Evolutionary conservation across 345 rosid species (phyloP), one percentile per base, ranked within the genome.

Genomic region (Salix caprea): DNA sequence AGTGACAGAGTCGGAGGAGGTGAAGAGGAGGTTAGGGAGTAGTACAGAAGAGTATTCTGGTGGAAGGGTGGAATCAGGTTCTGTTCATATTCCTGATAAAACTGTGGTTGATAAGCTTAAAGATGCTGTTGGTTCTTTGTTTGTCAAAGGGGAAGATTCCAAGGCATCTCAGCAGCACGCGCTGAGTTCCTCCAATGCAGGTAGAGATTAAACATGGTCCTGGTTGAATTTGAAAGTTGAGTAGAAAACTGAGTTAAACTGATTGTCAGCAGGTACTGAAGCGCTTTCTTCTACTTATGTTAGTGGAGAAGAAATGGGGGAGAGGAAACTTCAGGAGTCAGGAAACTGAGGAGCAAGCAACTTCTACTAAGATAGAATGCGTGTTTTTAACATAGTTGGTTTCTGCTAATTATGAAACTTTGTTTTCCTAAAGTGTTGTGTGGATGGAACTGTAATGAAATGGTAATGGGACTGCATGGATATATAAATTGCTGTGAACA

Each of bases 1-100:
- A 24, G 88, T 89, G 72, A 88, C 86, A 0, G 96, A 89, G 50
- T 88, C 98, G 0, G 89, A 84, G 80, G 89, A 89, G 82, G 93
- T 85, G 70, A 83, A 74, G 71, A 76, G 78, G 74, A 77, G 78
- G 34, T 65, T 91, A 73, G 91, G 91, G 15, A 48, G 79, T 21
- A 40, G 4, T 40, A 1, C 18, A 1, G 86, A 81, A 16, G 85
- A 70, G 74, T 58, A 50, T 24, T 61, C 79, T 2, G 78, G 23
- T 8, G 84, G 65, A 26, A 75, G 70, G 50, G 77, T 62, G 46
- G 74, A 69, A 3, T 58, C 82, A 4, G 72, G 68, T 12, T 74
- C 69, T 32, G 85, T 70, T 3, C 58, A 69, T 30, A 72, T 71
- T 72, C 82, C 88, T 0, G 87, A 76, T 15, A 84, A 73, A 52